Evolutionary conservation across 106 monocot species (phyloP).

Genomic region (Iris macrosiphon): DNA sequence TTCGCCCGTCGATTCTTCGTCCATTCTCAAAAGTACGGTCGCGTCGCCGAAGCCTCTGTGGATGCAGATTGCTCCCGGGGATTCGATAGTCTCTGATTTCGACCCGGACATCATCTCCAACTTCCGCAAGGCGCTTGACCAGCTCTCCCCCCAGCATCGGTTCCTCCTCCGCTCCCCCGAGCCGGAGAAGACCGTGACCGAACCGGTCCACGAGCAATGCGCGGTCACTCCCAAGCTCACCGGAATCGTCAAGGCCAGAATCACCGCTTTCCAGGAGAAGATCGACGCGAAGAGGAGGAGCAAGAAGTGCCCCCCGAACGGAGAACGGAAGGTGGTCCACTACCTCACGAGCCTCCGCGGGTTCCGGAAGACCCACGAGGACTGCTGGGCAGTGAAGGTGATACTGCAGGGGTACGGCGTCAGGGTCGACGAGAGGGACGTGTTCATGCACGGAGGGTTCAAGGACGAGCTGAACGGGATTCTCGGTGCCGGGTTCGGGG

Average conservation of each 20-base stretch:
- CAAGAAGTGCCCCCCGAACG: slow-evolving; percentile 21
- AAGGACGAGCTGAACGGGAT: slow-evolving; percentile 57
- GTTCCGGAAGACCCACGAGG: slow-evolving; percentile 72
- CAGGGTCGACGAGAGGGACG: slow-evolving; percentile 75
- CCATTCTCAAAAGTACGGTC: background rate
- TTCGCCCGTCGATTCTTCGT: slow-evolving; percentile 5
- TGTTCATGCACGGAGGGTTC: slow-evolving; percentile 69
- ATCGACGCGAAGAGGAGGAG: slow-evolving; percentile 41
- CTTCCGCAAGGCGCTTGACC: slow-evolving; percentile 28
- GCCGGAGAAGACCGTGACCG: background rate
- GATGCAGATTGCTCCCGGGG: slow-evolving; percentile 1
- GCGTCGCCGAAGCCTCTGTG: slow-evolving; percentile 8
- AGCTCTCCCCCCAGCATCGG: slow-evolving; percentile 15
- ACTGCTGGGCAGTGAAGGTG: slow-evolving; percentile 36
- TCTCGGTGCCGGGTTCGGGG: slow-evolving; percentile 25
- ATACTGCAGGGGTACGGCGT: slow-evolving; percentile 55
- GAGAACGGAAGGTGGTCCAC: slow-evolving; percentile 46
- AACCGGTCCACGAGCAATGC: background rate
- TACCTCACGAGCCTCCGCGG: slow-evolving; percentile 87
- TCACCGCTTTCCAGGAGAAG: slow-evolving; percentile 52
- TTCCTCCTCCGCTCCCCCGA: background rate
- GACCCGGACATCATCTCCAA: slow-evolving; percentile 32
- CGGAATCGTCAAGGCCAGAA: slow-evolving; percentile 50
- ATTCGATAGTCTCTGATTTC: slow-evolving; percentile 19
- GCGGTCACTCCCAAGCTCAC: slow-evolving; percentile 12